Conservation (phyloP, 2,329 filamentous ascomycete species). For the Penicillium aurantiogriseum region DNA sequence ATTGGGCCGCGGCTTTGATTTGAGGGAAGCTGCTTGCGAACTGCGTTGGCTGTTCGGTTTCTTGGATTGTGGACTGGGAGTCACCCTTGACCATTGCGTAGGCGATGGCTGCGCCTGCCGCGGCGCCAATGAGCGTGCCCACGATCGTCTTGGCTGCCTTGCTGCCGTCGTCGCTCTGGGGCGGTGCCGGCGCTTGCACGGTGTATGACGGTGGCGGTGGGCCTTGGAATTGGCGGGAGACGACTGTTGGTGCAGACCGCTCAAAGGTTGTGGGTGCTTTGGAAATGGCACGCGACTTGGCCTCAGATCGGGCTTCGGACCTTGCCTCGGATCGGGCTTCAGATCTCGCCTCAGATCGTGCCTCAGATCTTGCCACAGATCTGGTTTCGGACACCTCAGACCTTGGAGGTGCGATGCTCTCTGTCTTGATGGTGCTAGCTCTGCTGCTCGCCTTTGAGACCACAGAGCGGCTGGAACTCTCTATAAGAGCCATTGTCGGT, state of each 20-base stretch:
- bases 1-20: constrained; percentile 24
- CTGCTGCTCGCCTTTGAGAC: constrained; percentile 36
- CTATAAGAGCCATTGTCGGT: constrained; percentile 37
- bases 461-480: constrained; percentile 35
- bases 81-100: constrained; percentile 71
- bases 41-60: constrained; percentile 21
- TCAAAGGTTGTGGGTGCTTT: constrained; percentile 28
- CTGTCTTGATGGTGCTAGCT: constrained; percentile 29
- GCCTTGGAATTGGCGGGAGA: constrained; percentile 23
- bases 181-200: constrained; percentile 25
- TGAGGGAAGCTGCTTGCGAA: constrained; percentile 28
- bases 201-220: constrained; percentile 27
- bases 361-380: neutral
- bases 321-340: neutral
- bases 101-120: constrained; percentile 71
- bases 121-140: constrained; percentile 74
- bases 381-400: constrained; percentile 21
- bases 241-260: constrained; percentile 21
- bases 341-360: neutral
- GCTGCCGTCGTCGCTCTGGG: constrained; percentile 44
- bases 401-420: constrained; percentile 30
- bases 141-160: constrained; percentile 61
- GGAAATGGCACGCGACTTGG: constrained; percentile 28
- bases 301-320: neutral
- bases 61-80: constrained; percentile 24